Evolutionary conservation across 75 land plant genomes (phyloP).

Genomic region (Isoetes taiwanensis): DNA sequence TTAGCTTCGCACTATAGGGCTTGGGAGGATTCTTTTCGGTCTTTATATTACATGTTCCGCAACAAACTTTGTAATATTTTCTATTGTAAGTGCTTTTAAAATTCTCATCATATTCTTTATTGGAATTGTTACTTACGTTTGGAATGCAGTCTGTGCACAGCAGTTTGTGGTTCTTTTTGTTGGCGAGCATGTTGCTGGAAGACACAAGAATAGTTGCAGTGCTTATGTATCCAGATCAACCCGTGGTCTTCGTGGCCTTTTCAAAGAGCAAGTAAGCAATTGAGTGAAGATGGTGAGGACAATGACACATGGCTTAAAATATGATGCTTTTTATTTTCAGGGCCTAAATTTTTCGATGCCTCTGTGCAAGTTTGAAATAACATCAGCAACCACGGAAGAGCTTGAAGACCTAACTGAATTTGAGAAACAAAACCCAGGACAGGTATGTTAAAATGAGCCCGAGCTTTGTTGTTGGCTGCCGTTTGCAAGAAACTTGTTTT

Average conservation of each 20-base stretch:
- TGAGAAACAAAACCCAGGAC: slow-evolving; percentile 72
- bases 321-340: slow-evolving; percentile 24
- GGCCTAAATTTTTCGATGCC: slow-evolving; percentile 78
- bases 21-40: slow-evolving; percentile 87
- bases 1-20: slow-evolving; percentile 36
- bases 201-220: slow-evolving; percentile 24
- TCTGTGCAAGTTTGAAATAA: slow-evolving; percentile 38
- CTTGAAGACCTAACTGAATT: slow-evolving; percentile 70
- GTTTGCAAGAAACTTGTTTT: not conserved
- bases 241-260: slow-evolving; percentile 54
- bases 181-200: slow-evolving; percentile 23
- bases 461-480: not conserved
- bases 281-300: too few relatives aligned
- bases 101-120: not conserved
- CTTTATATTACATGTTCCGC: slow-evolving; percentile 69
- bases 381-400: slow-evolving; percentile 53
- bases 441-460: slow-evolving; percentile 31
- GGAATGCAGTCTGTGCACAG: slow-evolving; percentile 51
- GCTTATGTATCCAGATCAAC: slow-evolving; percentile 80
- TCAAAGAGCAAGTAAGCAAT: slow-evolving; percentile 59
- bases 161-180: slow-evolving; percentile 75
- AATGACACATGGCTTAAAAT: too few relatives aligned
- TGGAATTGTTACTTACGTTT: not conserved
- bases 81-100: slow-evolving; percentile 43
- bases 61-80: slow-evolving; percentile 50